A percentile compares a stretch with the other conserved stretches of the same genome.
Evolutionary conservation across 768 basidiomycete genomes (phyloP).

Genomic region (Paxillus involutus): DNA sequence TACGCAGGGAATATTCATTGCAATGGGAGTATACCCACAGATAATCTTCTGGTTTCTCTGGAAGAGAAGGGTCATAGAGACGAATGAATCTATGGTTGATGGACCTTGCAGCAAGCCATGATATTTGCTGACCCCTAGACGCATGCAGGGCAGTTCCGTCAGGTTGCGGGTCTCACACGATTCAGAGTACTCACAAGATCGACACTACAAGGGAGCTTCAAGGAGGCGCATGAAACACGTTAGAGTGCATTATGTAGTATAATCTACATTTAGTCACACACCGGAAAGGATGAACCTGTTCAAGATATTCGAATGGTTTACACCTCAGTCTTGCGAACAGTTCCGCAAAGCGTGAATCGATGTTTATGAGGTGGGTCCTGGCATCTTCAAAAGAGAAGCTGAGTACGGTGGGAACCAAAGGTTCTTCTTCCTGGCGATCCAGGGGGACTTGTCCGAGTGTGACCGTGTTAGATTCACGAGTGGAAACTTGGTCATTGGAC

Average conservation of each 20-base stretch:
- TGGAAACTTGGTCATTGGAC: background rate
- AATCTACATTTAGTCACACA: constrained; percentile 24
- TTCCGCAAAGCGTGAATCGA: constrained; percentile 69
- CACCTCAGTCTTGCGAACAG: constrained; percentile 67
- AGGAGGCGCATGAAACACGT: background rate
- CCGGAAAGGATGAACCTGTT: constrained; percentile 83
- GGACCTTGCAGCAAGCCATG: constrained; percentile 82
- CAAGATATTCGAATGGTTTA: constrained; percentile 74
- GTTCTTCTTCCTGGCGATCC: constrained; percentile 6
- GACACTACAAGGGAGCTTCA: constrained; percentile 68
- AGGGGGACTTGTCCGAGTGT: background rate
- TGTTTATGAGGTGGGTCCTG: constrained; percentile 63
- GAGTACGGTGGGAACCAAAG: constrained; percentile 66
- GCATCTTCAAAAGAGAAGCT: constrained; percentile 79
- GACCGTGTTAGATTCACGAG: background rate
- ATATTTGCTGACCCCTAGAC: constrained; percentile 74
- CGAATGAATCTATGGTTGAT: constrained; percentile 80
- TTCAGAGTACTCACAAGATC: constrained; percentile 55
- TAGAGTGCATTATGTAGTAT: background rate
- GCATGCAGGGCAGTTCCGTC: background rate
- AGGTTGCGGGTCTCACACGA: background rate
- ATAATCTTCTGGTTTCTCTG: constrained; percentile 62
- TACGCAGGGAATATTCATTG: background rate
- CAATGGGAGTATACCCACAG: constrained; percentile 33
- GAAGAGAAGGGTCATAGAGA: constrained; percentile 70